Evolutionary conservation across 1,139 yeast species (phyloP).

Genomic region (Yamadazyma spencermartinsiae): DNA sequence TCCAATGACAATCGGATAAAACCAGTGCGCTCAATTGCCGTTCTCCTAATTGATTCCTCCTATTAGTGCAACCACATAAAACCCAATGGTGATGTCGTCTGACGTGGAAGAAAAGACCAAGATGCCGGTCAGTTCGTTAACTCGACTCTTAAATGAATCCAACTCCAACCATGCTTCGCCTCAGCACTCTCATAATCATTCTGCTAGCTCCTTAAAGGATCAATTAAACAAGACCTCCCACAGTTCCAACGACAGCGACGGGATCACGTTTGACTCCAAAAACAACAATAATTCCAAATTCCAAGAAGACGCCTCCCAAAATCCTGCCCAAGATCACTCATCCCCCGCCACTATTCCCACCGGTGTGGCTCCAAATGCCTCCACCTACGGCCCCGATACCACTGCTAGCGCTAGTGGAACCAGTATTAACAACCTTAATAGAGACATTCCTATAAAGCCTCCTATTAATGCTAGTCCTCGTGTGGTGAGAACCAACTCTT

Average conservation of each 20-base stretch:
- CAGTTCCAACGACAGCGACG: slow-evolving; percentile 18
- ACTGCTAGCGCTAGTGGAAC: slow-evolving; percentile 1
- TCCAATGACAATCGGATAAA: slow-evolving; percentile 1
- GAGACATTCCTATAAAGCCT: slow-evolving; percentile 25
- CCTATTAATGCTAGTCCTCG: slow-evolving; percentile 39
- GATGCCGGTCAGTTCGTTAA: slow-evolving; percentile 34
- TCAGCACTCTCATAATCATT: slow-evolving; percentile 24
- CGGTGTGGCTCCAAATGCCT: not conserved
- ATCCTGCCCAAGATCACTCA: no score
- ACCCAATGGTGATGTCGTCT: not conserved
- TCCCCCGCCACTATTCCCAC: not conserved
- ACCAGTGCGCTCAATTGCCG: not conserved
- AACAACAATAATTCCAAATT: slow-evolving; percentile 3
- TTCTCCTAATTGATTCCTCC: no score
- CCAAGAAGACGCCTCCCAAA: slow-evolving; percentile 1
- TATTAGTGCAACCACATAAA: no score
- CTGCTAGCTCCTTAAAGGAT: slow-evolving; percentile 22
- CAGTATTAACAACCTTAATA: slow-evolving; percentile 4
- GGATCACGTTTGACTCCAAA: slow-evolving; percentile 19
- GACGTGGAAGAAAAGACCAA: slow-evolving; percentile 9
- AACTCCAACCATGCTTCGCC: slow-evolving; percentile 30
- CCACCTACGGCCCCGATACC: not conserved
- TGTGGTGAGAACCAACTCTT: slow-evolving; percentile 43
- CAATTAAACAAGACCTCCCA: slow-evolving; percentile 13
- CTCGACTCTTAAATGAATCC: slow-evolving; percentile 43